Percentiles rank a stretch among this genome's conserved stretches.
These are phyloP conservation scores for Penicillium riverlandense DNA, from an alignment of 495 filamentous ascomycete species.

Conservation along the genomic window DNA sequence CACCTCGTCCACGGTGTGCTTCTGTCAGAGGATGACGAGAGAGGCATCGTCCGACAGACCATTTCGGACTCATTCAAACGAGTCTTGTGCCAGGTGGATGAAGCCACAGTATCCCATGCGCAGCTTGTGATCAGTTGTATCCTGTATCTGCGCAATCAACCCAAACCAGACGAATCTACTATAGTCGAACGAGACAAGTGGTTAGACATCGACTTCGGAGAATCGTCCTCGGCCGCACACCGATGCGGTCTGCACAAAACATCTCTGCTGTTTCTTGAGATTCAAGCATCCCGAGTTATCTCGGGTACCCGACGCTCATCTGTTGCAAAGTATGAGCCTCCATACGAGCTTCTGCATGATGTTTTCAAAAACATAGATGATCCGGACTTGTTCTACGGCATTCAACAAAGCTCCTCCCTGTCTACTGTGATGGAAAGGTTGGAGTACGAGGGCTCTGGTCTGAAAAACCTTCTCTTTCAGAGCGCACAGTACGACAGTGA, in stretches of 20 bases:
- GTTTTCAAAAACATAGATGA: conserved; percentile 92
- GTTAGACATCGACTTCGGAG: conserved; percentile 74
- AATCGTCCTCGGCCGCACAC: conserved; percentile 69
- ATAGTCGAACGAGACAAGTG: conserved; percentile 72
- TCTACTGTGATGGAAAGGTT: conserved; percentile 69
- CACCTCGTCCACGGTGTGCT: conserved; percentile 77
- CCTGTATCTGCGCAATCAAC: conserved; percentile 82
- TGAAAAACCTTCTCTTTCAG: conserved; percentile 83
- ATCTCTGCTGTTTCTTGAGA: conserved; percentile 76
- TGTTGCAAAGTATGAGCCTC: conserved; percentile 46
- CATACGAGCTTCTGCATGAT: conserved; percentile 60
- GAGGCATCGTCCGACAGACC: conserved; percentile 16
- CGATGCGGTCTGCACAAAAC: conserved; percentile 81
- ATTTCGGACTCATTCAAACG: conserved; percentile 41
- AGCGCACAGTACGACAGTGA: conserved; percentile 89
- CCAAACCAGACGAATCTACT: conserved; percentile 64
- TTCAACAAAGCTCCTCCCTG: conserved; percentile 69
- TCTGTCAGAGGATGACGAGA: conserved; percentile 35
- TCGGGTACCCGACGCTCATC: conserved; percentile 62
- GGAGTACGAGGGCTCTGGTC: conserved; percentile 85
- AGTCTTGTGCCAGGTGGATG: conserved; percentile 19
- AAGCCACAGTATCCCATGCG: conserved; percentile 38
- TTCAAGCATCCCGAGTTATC: conserved; percentile 48
- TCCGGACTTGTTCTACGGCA: conserved; percentile 93
- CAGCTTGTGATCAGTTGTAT: conserved; percentile 68